Percentiles rank a stretch among this genome's conserved stretches.
These are phyloP conservation scores for Corrigiola litoralis DNA, from an alignment of 179 eudicot species.

Conservation along the genomic window DNA sequence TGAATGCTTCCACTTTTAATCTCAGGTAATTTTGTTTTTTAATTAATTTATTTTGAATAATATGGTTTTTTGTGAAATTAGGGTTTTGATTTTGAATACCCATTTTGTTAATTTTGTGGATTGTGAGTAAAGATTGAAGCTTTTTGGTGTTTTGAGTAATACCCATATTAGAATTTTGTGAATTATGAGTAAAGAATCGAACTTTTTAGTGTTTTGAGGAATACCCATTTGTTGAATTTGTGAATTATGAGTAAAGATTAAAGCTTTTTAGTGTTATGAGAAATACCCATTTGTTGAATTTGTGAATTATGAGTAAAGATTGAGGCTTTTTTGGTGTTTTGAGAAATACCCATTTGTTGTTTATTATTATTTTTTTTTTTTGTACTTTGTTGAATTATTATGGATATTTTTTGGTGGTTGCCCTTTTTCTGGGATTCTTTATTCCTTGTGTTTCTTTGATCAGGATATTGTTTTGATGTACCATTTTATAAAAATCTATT, in stretches of 20 bases:
- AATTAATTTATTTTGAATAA: not conserved
- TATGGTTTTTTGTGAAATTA: slow-evolving; percentile 15
- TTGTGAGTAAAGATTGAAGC: not conserved
- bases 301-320: not conserved
- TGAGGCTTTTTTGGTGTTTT: not conserved
- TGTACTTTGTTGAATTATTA: not conserved
- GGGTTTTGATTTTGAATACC: slow-evolving; percentile 11
- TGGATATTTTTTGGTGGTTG: not conserved
- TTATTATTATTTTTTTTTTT: no score
- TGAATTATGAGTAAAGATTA: not conserved
- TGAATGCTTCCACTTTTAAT: slow-evolving; percentile 36
- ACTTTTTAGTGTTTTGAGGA: not conserved
- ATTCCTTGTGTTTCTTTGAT: not conserved
- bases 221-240: not conserved
- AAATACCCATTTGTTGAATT: not conserved
- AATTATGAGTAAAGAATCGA: no score
- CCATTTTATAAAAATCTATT: no score
- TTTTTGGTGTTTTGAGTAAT: slow-evolving; percentile 1
- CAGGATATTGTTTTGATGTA: no score
- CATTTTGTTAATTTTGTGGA: slow-evolving; percentile 9
- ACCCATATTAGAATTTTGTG: not conserved
- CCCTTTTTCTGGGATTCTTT: not conserved
- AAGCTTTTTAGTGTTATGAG: not conserved
- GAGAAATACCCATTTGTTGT: not conserved
- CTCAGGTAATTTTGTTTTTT: slow-evolving; percentile 30